A percentile compares a stretch with the other conserved stretches of the same genome.
These are phyloP conservation scores for Puccinia polysora DNA, from an alignment of 1,284 basidiomycete species.

Conservation along the genomic window DNA sequence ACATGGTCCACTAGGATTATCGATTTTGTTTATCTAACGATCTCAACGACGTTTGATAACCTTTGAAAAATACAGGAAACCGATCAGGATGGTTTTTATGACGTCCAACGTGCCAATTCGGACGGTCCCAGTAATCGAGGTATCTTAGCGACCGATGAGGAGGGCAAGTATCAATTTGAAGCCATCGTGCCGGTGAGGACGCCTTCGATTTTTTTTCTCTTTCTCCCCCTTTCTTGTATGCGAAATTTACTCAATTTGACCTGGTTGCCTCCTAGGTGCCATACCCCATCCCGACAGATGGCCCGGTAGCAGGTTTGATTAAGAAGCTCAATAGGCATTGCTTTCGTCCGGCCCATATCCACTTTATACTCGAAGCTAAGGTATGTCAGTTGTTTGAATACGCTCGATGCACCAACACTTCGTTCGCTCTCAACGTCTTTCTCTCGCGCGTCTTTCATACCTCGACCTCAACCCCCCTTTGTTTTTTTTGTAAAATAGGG, in stretches of 20 bases:
- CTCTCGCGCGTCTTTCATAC: no score
- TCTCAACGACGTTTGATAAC: no score
- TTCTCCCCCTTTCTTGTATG: background rate
- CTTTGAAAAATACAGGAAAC: slow-evolving; percentile 68
- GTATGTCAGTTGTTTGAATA: slow-evolving; percentile 15
- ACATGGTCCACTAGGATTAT: background rate
- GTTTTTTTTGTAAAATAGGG: slow-evolving; percentile 58
- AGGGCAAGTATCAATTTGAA: slow-evolving; percentile 69
- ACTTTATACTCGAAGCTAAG: slow-evolving; percentile 56
- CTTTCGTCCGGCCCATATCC: slow-evolving; percentile 72
- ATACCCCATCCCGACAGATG: slow-evolving; percentile 66
- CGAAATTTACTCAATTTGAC: background rate
- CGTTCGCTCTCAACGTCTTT: no score
- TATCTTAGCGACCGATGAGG: slow-evolving; percentile 61
- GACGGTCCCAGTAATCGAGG: slow-evolving; percentile 71
- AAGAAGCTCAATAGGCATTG: slow-evolving; percentile 64
- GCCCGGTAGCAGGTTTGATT: slow-evolving; percentile 68
- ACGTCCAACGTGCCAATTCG: slow-evolving; percentile 60
- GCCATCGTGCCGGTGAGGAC: slow-evolving; percentile 66
- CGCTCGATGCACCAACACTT: no score
- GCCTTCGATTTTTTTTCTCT: slow-evolving; percentile 47
- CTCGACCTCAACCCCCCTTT: slow-evolving; percentile 46
- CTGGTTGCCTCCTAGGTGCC: slow-evolving; percentile 49
- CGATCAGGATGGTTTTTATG: slow-evolving; percentile 64
- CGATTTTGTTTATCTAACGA: no score